Base-by-base conservation (phyloP, 2,329 filamentous ascomycete genomes). In the Thelonectria olida region DNA sequence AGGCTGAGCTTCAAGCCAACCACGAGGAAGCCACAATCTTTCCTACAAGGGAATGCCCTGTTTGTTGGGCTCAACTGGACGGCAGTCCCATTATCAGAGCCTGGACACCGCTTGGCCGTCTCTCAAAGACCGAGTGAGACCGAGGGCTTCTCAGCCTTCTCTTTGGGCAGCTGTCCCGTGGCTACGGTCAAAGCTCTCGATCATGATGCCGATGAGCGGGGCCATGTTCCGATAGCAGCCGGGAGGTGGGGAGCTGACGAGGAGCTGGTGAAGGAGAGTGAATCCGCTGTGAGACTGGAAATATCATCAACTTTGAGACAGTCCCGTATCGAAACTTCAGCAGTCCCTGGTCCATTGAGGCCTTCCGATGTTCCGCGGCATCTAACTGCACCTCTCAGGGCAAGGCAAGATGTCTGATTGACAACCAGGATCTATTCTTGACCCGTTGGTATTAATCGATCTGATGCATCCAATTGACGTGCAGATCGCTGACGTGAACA, bases 31-130 rank as follows among this genome's bases (percentile, higher is more conserved):
- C 53, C 42, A 38, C 55, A 51, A 68, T 63, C 54, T 60, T 44
- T 42, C 45, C 51, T 47, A 56, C 69, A 66, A 63, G 67, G 63
- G 51, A 48, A 52, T 64, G 52, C 68, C 68, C 67, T 70, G 68
- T 66, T 64, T 58, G 31, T 28, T 38, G 34, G 58, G 63, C 63
- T 47, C 65, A 63, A 58, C 58, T 58, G 47, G 51, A 59, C 54
- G 58, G 23, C 62, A 59, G 50, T 51, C 31, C n/a, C n/a, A 4
- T 19, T 20, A 31, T 53, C 45, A 28, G 49, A 61, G 54, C 60
- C 57, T 50, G 57, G 48, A 51, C 57, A 58, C 54, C 59, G 22
- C n/a, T n/a, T n/a, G n/a, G 23, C 44, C 22, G 20, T 13, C 34
- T 28, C 44, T 17, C 12, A 28, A n/a, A n/a, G 45, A 47, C 17